Percentiles rank a stretch among this genome's conserved stretches.
Evolutionary conservation across 257 asterid genomes (phyloP).

Genomic region (Ajuga chamaepitys): DNA sequence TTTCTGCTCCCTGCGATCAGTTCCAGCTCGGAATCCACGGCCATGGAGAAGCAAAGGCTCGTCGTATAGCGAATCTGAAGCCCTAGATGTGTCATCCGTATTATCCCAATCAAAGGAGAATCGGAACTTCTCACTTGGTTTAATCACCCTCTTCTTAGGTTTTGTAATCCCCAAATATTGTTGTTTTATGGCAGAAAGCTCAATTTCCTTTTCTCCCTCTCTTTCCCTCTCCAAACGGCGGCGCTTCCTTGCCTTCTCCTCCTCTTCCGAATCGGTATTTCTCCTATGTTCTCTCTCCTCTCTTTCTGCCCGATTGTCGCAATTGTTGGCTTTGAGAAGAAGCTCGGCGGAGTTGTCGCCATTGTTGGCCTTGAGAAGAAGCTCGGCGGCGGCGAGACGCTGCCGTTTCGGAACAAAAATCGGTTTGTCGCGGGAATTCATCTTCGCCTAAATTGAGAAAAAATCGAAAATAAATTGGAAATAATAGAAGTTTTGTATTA

Average conservation of each 20-base stretch:
- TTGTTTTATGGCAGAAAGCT: conserved; percentile 45
- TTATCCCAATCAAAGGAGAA: conserved; percentile 59
- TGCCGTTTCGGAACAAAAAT: conserved; percentile 61
- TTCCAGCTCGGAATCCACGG: conserved; percentile 50
- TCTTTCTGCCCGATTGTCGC: conserved; percentile 23
- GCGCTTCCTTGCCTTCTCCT: conserved; percentile 42
- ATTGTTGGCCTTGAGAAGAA: conserved; percentile 18
- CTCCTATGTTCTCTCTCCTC: conserved; percentile 24
- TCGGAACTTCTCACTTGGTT: conserved; percentile 43
- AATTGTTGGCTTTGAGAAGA: conserved; percentile 33
- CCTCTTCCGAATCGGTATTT: conserved; percentile 43
- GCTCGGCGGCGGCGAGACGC: conserved; percentile 54
- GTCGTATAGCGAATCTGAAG: conserved; percentile 43
- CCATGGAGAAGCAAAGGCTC: conserved; percentile 46
- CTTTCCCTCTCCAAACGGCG: conserved; percentile 45
- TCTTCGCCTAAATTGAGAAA: too few species aligned
- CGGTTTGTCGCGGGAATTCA: conserved; percentile 60
- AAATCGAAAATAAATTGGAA: too few species aligned
- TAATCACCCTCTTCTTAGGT: conserved; percentile 49
- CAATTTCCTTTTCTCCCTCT: conserved; percentile 44
- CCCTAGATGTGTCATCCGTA: conserved; percentile 54
- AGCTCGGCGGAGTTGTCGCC: conserved; percentile 17
- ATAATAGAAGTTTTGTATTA: too few species aligned
- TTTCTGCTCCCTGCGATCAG: conserved; percentile 54
- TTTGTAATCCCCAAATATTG: conserved; percentile 46